Conservation (phyloP, 352 stramenopile species). For the Pseudoperonospora humuli region DNA sequence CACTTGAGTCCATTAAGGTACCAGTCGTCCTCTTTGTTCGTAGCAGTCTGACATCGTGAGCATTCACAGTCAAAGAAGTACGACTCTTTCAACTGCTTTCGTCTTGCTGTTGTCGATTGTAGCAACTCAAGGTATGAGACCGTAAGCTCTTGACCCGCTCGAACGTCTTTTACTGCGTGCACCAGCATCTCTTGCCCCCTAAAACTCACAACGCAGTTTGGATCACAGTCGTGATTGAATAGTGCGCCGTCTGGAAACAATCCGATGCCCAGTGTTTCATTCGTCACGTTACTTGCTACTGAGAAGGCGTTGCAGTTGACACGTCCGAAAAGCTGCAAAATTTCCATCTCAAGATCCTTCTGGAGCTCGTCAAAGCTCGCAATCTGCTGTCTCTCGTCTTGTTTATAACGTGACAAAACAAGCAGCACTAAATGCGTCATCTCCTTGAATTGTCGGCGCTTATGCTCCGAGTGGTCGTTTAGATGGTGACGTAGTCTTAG, state of each 20-base stretch:
- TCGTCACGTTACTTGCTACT: slow-evolving; percentile 38
- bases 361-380: slow-evolving; percentile 23
- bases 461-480: slow-evolving; percentile 29
- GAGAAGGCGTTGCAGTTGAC: slow-evolving; percentile 83
- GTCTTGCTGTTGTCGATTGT: slow-evolving; percentile 31
- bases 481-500: slow-evolving; percentile 39
- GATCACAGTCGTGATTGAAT: slow-evolving; percentile 70
- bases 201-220: slow-evolving; percentile 73
- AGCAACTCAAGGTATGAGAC: slow-evolving; percentile 71
- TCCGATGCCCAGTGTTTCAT: slow-evolving; percentile 46
- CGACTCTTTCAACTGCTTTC: slow-evolving; percentile 31
- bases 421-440: slow-evolving; percentile 58
- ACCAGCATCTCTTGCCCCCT: slow-evolving; percentile 35
- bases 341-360: slow-evolving; percentile 18
- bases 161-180: slow-evolving; percentile 34
- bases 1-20: slow-evolving; percentile 37
- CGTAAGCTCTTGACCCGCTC: slow-evolving; percentile 47
- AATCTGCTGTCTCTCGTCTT: slow-evolving; percentile 7
- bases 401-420: slow-evolving; percentile 42
- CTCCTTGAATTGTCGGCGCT: slow-evolving; percentile 36
- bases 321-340: slow-evolving; percentile 52
- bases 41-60: slow-evolving; percentile 13
- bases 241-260: slow-evolving; percentile 54
- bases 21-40: slow-evolving; percentile 23
- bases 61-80: slow-evolving; percentile 73